Evolutionary conservation across 2,329 filamentous ascomycete genomes (phyloP).

Genomic region (Aspergillus pseudoterreus): DNA sequence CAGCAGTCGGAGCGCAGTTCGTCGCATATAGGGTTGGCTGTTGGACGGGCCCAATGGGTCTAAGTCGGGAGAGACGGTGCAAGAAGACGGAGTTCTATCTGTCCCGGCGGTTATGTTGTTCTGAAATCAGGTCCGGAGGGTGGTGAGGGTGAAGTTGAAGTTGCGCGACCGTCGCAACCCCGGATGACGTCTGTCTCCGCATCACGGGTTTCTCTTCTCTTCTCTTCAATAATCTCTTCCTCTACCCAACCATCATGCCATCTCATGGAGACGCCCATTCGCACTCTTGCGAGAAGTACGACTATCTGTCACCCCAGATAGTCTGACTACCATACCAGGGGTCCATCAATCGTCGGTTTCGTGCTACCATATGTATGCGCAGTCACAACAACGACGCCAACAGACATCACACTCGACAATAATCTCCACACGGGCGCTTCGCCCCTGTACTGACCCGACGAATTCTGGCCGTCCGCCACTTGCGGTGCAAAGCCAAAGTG

Average conservation of each 20-base stretch:
- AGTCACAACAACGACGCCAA: conserved; percentile 3
- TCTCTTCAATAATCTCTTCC: background rate
- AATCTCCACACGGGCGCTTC: conserved; percentile 6
- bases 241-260: background rate
- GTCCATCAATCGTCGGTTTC: background rate
- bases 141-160: background rate
- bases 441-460: background rate
- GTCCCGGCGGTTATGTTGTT: too few species aligned
- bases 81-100: too few species aligned
- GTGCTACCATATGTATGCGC: conserved; percentile 6
- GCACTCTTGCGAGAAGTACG: background rate
- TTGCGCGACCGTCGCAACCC: background rate
- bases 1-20: conserved; percentile 1
- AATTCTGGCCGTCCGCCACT: conserved; percentile 2
- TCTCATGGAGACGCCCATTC: background rate
- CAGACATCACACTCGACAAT: background rate
- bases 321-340: background rate
- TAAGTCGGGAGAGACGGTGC: too few species aligned
- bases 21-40: conserved; percentile 10
- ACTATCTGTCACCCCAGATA: background rate
- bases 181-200: background rate
- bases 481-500: conserved; percentile 12
- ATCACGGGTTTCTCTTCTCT: background rate
- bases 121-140: too few species aligned
- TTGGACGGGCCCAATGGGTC: too few species aligned